Evolutionary conservation across 2,329 filamentous ascomycete genomes (phyloP), one percentile per base, ranked within the genome.

Genomic region (Colletotrichum echinochloae): DNA sequence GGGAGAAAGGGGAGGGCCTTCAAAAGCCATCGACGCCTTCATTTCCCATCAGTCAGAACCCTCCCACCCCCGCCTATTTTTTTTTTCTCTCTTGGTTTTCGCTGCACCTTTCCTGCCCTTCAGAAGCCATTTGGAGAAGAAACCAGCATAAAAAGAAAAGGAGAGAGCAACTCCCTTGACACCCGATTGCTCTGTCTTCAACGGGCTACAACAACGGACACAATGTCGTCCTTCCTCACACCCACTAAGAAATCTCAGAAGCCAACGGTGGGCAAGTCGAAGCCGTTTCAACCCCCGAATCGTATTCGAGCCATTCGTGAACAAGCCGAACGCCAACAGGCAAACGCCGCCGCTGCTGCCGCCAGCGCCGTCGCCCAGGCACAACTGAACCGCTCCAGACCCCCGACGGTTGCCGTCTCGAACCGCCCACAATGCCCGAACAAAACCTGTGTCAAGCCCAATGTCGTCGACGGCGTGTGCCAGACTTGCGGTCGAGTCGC

Each of bases 401-500:
- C 74, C 65, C 75, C 77, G 72, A 74, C 79, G 56, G 73, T 82
- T 72, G 75, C 81, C 60, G 72, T 77, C 20, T 78, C 80, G 0
- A 76, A 79, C 37, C 79, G 82, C 5, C 81, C 79, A 51, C 83
- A 82, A 73, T 91, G 88, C 78, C 87, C 87, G 16, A 91, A 90
- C 77, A 86, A 88, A 70, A 81, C 83, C 59, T 91, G 89, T 78
- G 83, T 84, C n/a, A 87, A 87, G 63, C 88, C 89, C 20, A 86
- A 89, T 65, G 86, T 91, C 60, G 83, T 88, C 62, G 89, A 91
- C 74, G 89, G 89, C 46, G 88, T 93, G 74, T 98, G 96, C 82
- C 89, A 90, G 72, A 92, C 89, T 56, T 98, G 96, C 80, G 95
- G 94, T 86, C 91, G 90, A 71, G 90, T 97, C 74, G 89, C 95